Base-by-base conservation (phyloP, 441 rosid species). In the Erodium chrysanthum region DNA sequence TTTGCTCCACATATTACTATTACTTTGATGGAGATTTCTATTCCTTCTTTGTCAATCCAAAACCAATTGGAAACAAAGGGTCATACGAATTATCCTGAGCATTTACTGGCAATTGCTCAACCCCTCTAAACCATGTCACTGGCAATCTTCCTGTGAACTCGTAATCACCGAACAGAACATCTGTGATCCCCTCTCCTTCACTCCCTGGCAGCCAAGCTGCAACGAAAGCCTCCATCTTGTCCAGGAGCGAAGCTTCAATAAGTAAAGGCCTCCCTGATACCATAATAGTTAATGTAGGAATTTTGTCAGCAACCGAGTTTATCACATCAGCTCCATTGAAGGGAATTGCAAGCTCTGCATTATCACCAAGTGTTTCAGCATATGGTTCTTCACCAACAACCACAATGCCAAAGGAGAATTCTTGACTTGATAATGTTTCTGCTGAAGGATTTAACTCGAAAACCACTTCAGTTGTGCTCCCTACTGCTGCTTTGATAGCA, bases 191-290 rank as follows among this genome's bases (percentile, higher is more conserved):
- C 29, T 71, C 76, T 35, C 89, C 97, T 79, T 93, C 98, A 4
- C 76, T 89, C 74, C 98, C 98, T 35, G 97, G 98, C 68, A 90
- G 76, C 97, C 98, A 91, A 31, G 98, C 97, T 61, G 93, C 91
- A 37, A 91, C 80, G 2, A 91, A 31, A 42, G 84, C 92, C 33
- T 88, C 86, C 0, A 78, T 68, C 77, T 89, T 86, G 66, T 83
- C 86, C 78, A 88, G 70, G 37, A 85, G 25, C 15, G 3, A 11
- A 9, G 83, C 81, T 46, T 89, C 90, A 11, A 93, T 11, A 64
- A 81, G 83, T 70, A 89, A 59, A 46, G 97, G 95, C 61, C 97
- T 82, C 76, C 97, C 97, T 0, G 96, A 81, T 77, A 93, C 66
- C 71, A 91, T 40, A 63, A 93, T 78, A 42, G 68, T 85, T 67